Evolutionary conservation across 768 basidiomycete species (phyloP), one percentile per base, ranked within the genome.

Genomic region (Piloderma croceum): DNA sequence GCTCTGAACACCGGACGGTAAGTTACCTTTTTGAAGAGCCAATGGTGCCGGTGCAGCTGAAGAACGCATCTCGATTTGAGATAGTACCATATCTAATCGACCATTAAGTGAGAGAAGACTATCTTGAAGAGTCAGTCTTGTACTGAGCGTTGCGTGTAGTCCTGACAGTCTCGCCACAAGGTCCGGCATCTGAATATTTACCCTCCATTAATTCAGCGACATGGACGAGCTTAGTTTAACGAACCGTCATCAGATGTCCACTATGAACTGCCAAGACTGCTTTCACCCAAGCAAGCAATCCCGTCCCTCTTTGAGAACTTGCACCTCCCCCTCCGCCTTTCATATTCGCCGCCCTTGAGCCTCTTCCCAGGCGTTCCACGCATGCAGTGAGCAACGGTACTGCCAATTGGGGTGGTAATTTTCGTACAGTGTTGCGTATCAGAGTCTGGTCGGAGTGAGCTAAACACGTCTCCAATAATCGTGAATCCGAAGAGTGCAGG

Each of bases 201-300:
- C 11, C 18, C 17, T 12, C n/a, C 6, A 12, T 4, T 23, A 3
- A 18, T 17, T 27, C 3, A 3, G 23, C 18, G 17, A 31, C 13
- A 13, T 29, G 27, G 27, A 15, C n/a, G n/a, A n/a, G n/a, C n/a
- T n/a, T n/a, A n/a, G n/a, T 25, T 23, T 39, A 29, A 74, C 86
- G 51, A 54, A 94, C 93, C 25, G 93, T 94, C 83, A 97, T 88
- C 39, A 99, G 74, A 60, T 97, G 83, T 1, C 86, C 85, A 34
- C 90, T 85, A 60, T 97, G 91, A 11, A 90, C 73, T 11, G 83
- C 73, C 39, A 99, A 68, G 4, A 90, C 87, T 6, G 81, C 81
- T 61, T 82, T 84, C 46, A 87, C 70, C 91, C 83, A 97, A 39
- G 62, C 72, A 38, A 84, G 72, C 42, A 90, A 70, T 31, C 72